Percentiles rank a stretch among this genome's conserved stretches.
phyloP scores from a whole-genome alignment of 1,139 yeast genomes.

The Zygosaccharomyces sapae region DNA sequence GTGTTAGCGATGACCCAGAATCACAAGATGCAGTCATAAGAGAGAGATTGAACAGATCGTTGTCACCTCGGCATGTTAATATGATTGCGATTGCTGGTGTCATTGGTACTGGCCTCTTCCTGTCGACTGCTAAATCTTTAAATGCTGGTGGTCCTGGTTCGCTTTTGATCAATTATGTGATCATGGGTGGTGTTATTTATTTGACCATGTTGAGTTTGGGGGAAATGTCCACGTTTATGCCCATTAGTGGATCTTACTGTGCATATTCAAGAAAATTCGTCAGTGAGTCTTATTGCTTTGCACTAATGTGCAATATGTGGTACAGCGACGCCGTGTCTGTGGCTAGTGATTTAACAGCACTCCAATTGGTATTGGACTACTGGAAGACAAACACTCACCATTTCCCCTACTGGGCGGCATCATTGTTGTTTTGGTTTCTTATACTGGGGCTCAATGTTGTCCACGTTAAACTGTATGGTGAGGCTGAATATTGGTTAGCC shows the following conservation, averaged over 20 bases:
- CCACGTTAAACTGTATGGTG: constrained; percentile 58
- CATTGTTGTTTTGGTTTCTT: constrained; percentile 56
- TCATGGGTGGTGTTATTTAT: constrained; percentile 57
- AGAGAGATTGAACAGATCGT: constrained; percentile 37
- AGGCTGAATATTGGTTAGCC: constrained; percentile 65
- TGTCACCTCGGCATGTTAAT: constrained; percentile 51
- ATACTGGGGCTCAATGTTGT: constrained; percentile 50
- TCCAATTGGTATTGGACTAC: constrained; percentile 54
- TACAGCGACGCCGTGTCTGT: constrained; percentile 60
- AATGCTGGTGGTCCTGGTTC: constrained; percentile 63
- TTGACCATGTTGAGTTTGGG: constrained; percentile 60
- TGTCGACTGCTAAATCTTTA: constrained; percentile 60
- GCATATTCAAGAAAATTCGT: constrained; percentile 58
- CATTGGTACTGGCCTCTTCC: constrained; percentile 62
- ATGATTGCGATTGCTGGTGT: constrained; percentile 67
- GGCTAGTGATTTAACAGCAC: constrained; percentile 58
- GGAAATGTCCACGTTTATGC: constrained; percentile 61
- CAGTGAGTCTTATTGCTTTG: constrained; percentile 59
- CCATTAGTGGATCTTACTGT: constrained; percentile 62
- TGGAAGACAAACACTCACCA: constrained; percentile 47
- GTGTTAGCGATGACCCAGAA: constrained; percentile 3
- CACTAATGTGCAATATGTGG: constrained; percentile 61
- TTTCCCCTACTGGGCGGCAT: constrained; percentile 53
- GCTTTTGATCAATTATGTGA: constrained; percentile 51
- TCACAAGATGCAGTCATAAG: constrained; percentile 10